These are phyloP conservation scores for Proliferodiscus dingleyae DNA, from an alignment of 2,329 filamentous ascomycete genomes.

Conservation along the genomic window DNA sequence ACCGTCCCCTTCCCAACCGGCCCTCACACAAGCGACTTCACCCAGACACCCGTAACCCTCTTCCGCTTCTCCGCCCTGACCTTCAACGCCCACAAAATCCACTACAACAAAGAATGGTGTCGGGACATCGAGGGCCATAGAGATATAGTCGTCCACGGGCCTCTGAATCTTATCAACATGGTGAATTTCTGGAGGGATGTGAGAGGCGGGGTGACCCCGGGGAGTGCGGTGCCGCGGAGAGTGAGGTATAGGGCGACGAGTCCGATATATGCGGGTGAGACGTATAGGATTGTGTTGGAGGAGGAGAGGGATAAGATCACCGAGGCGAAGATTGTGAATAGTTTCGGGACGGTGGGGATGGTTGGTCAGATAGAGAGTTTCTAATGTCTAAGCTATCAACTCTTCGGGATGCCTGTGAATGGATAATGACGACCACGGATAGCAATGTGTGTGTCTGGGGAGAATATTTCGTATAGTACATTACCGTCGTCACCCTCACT, in stretches of 20 bases:
- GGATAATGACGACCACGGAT: too few species aligned
- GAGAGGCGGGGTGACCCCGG: conserved; percentile 20
- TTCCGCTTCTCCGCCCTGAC: conserved; percentile 83
- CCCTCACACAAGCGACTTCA: conserved; percentile 28
- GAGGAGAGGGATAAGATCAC: conserved; percentile 28
- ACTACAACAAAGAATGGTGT: conserved; percentile 61
- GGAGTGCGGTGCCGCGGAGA: conserved; percentile 38
- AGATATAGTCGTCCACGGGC: conserved; percentile 72
- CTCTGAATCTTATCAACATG: conserved; percentile 69
- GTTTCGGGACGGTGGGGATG: conserved; percentile 30
- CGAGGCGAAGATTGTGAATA: conserved; percentile 25
- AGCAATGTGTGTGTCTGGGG: too few species aligned
- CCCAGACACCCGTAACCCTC: conserved; percentile 36
- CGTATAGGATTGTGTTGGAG: conserved; percentile 40
- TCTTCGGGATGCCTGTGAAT: too few species aligned
- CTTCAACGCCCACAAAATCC: conserved; percentile 82
- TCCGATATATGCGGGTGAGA: conserved; percentile 44
- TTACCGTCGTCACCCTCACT: too few species aligned
- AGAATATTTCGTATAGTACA: too few species aligned
- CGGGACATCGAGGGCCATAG: conserved; percentile 51
- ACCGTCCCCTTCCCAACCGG: conserved; percentile 17
- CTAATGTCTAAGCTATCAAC: neutral
- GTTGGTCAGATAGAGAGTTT: conserved; percentile 26
- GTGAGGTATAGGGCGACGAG: conserved; percentile 45
- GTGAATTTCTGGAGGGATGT: conserved; percentile 60